Evolutionary conservation across 1,284 basidiomycete species (phyloP), one percentile per base, ranked within the genome.

Genomic region (Tremellales sp.): DNA sequence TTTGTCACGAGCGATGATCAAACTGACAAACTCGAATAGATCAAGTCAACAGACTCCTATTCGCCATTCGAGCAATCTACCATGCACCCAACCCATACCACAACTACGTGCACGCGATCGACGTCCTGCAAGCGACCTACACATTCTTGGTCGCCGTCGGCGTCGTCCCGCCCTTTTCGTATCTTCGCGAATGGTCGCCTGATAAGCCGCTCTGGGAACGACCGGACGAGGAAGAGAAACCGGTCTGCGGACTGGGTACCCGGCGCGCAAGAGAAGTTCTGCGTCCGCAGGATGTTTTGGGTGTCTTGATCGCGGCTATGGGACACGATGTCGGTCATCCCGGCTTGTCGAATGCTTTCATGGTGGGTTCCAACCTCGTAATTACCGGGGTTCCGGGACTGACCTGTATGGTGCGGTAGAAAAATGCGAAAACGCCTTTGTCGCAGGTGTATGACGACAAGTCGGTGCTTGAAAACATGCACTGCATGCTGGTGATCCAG

Each of bases 241-340:
- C 55, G 7, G 37, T 56, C 4, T 45, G 45, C 21, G 64, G 63
- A 7, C 45, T 45, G 12, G 65, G 65, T 6, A 64, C 63, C 2
- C 42, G 54, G 3, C 56, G 68, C 12, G 69, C 71, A 1, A 60
- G 68, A 24, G 78, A 49, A 74, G 77, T 72, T 65, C 83, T 65
- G 73, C 74, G 55, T 68, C 81, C 77, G 13, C 77, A 81, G 51
- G 91, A 94, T 63, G 74, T 95, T 6, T 85, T 95, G 57, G 82
- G 85, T 1, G 73, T 95, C 12, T 84, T 86, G 61, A 77, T 95
- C 41, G 90, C 88, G 4, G 89, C 91, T 29, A 89, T 95, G 57
- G 92, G 92, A 0, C 93, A 97, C 65, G 92, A 97, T 70, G 90
- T 91, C 13, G 92, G 89, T 0, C 92, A 97, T 73, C 93, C 92